These are phyloP conservation scores for Monilinia fructicola DNA, from an alignment of 2,329 filamentous ascomycete genomes.

Conservation along the genomic window DNA sequence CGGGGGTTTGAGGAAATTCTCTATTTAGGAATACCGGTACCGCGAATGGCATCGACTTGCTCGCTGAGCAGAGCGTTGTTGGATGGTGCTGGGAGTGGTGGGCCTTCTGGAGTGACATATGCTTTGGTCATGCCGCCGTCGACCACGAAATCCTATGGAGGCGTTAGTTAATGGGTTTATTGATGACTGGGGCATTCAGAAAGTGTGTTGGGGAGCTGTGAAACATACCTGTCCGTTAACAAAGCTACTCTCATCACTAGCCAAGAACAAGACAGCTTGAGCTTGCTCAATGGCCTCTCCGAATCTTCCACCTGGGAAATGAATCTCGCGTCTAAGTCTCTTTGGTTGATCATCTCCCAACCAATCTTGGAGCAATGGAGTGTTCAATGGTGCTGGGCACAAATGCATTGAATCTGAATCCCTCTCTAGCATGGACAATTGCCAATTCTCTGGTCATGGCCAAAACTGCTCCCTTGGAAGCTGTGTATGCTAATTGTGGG, in stretches of 20 bases:
- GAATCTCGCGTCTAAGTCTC: slow-evolving; percentile 68
- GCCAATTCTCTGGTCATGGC: slow-evolving; percentile 73
- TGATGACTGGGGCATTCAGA: neutral
- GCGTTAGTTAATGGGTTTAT: no score
- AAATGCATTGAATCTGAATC: slow-evolving; percentile 75
- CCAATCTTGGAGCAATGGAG: slow-evolving; percentile 74
- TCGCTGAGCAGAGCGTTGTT: slow-evolving; percentile 44
- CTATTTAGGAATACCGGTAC: slow-evolving; percentile 26
- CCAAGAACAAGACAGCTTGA: slow-evolving; percentile 70
- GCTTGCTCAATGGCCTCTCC: slow-evolving; percentile 78
- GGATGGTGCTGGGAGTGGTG: slow-evolving; percentile 52
- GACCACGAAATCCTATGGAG: slow-evolving; percentile 75
- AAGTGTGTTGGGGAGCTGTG: neutral
- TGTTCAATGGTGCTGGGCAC: slow-evolving; percentile 74
- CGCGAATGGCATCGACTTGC: slow-evolving; percentile 41
- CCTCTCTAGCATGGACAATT: slow-evolving; percentile 72
- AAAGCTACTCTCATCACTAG: slow-evolving; percentile 73
- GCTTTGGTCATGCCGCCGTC: slow-evolving; percentile 95
- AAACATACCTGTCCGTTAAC: slow-evolving; percentile 61
- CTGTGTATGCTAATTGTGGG: slow-evolving; percentile 73
- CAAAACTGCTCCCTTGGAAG: slow-evolving; percentile 73
- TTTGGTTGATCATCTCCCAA: slow-evolving; percentile 70
- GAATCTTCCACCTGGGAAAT: slow-evolving; percentile 73
- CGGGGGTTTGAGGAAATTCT: neutral
- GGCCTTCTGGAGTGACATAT: slow-evolving; percentile 70